Evolutionary conservation across 306 rosid species (phyloP).

Genomic region (Cicer chorassanicum): DNA sequence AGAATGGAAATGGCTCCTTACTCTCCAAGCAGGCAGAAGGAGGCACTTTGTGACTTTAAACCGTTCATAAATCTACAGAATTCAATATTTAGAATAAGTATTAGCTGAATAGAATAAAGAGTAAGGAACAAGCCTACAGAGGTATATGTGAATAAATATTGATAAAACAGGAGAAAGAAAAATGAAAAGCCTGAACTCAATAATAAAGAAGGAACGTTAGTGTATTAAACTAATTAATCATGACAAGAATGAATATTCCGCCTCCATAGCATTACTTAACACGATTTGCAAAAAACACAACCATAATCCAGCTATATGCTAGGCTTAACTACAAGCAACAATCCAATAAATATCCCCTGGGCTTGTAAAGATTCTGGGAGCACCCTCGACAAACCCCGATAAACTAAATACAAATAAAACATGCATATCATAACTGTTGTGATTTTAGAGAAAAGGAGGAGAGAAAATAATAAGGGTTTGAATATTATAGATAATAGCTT

Average conservation of each 20-base stretch:
- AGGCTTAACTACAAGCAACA: not conserved
- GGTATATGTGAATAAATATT: constrained; percentile 28
- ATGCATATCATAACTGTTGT: not conserved
- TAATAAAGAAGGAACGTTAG: not conserved
- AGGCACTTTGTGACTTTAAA: constrained; percentile 79
- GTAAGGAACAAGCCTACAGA: constrained; percentile 5
- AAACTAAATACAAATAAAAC: constrained; percentile 9
- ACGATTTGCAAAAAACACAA: not conserved
- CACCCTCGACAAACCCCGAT: not conserved
- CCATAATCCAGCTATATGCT: not conserved
- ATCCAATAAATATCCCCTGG: constrained; percentile 3
- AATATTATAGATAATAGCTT: no score
- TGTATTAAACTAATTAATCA: constrained; percentile 33
- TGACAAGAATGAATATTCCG: constrained; percentile 27
- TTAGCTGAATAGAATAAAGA: constrained; percentile 32
- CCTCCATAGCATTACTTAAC: not conserved
- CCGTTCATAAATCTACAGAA: constrained; percentile 73
- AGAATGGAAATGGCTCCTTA: constrained; percentile 54
- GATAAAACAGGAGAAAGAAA: constrained; percentile 27
- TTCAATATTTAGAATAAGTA: constrained; percentile 38
- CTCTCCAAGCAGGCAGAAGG: constrained; percentile 94
- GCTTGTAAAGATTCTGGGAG: not conserved
- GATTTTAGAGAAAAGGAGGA: no score
- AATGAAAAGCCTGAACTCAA: constrained; percentile 20
- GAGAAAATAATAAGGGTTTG: no score